Conservation (phyloP, 768 basidiomycete genomes). For the Naganishia vaughanmartiniae region DNA sequence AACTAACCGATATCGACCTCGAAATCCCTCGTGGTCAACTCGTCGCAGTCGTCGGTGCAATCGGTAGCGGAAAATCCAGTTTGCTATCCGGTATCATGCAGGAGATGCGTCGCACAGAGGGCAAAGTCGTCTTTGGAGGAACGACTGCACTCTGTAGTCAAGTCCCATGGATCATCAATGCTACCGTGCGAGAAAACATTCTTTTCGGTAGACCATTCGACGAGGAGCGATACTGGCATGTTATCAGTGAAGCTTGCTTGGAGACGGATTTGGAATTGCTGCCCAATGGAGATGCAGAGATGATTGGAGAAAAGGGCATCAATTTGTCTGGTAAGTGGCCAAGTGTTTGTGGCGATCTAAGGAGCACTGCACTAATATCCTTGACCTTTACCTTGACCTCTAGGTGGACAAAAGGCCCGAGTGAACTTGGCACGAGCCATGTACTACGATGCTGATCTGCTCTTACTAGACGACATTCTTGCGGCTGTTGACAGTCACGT, state of each 20-base stretch:
- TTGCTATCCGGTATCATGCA: conserved; percentile 51
- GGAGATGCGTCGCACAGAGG: conserved; percentile 73
- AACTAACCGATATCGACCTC: conserved; percentile 65
- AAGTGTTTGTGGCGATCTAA: background rate
- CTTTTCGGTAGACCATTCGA: conserved; percentile 82
- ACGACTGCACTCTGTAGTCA: conserved; percentile 79
- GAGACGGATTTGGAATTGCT: conserved; percentile 77
- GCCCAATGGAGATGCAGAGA: conserved; percentile 72
- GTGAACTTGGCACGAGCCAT: conserved; percentile 82
- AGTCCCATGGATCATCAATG: conserved; percentile 79
- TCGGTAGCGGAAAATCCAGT: conserved; percentile 58
- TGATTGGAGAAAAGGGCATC: conserved; percentile 84
- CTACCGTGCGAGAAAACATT: conserved; percentile 84
- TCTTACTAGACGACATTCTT: conserved; percentile 73
- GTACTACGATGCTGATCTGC: conserved; percentile 80
- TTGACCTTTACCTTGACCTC: conserved; percentile 37
- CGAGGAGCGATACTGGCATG: conserved; percentile 76
- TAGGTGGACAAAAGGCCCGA: conserved; percentile 49
- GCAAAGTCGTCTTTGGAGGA: conserved; percentile 70
- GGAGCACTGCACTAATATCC: conserved; percentile 59
- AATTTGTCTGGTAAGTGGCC: conserved; percentile 62
- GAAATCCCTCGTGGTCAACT: conserved; percentile 72
- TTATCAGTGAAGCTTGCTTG: conserved; percentile 71
- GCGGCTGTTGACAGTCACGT: conserved; percentile 75
- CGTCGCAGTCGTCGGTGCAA: conserved; percentile 79